Conservation (phyloP, 1,139 yeast species). For the Pichia sp. region DNA sequence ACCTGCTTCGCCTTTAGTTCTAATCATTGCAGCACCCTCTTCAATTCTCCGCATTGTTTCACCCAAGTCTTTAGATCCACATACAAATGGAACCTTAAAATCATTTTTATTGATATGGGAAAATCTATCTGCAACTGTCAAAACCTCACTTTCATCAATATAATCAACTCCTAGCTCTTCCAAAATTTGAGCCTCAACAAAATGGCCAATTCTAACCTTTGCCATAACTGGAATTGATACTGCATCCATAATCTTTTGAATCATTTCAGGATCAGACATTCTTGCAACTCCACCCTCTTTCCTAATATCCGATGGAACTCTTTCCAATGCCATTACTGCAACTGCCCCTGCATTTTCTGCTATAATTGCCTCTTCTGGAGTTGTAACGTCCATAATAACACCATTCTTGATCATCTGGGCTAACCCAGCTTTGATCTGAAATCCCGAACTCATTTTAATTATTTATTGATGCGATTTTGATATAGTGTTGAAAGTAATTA, state of each 20-base stretch:
- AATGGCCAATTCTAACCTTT: slow-evolving; percentile 78
- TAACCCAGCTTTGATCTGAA: slow-evolving; percentile 56
- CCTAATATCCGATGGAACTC: slow-evolving; percentile 84
- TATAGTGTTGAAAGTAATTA: no score
- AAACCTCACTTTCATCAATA: slow-evolving; percentile 79
- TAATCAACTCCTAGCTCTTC: slow-evolving; percentile 70
- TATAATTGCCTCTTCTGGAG: slow-evolving; percentile 50
- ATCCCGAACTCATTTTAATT: not conserved
- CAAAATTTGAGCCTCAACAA: slow-evolving; percentile 75
- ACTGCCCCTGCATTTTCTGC: slow-evolving; percentile 87
- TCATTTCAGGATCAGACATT: slow-evolving; percentile 83
- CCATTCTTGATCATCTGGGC: slow-evolving; percentile 88
- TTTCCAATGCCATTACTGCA: slow-evolving; percentile 86
- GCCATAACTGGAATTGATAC: slow-evolving; percentile 83
- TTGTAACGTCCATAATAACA: slow-evolving; percentile 57
- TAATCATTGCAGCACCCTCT: slow-evolving; percentile 86
- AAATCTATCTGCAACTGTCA: slow-evolving; percentile 72
- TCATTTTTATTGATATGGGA: slow-evolving; percentile 56
- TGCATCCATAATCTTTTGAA: slow-evolving; percentile 64
- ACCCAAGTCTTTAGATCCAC: slow-evolving; percentile 80
- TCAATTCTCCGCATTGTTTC: slow-evolving; percentile 75
- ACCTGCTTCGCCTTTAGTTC: slow-evolving; percentile 88
- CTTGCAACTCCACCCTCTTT: slow-evolving; percentile 79
- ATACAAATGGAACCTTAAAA: slow-evolving; percentile 73
- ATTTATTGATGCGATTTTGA: no score